Conservation (phyloP, 768 basidiomycete species). For the Lentinula boryana region DNA sequence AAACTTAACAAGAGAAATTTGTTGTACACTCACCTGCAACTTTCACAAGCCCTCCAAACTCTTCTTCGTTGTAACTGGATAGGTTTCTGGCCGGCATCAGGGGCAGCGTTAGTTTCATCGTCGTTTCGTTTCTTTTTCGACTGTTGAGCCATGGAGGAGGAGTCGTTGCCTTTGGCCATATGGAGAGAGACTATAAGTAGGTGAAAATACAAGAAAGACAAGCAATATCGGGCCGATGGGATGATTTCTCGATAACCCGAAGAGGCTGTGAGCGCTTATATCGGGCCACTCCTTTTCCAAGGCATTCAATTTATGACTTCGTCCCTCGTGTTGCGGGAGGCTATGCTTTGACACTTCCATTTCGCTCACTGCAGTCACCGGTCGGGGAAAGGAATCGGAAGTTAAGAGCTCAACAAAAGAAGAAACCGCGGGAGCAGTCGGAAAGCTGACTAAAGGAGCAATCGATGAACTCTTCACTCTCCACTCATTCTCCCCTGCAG, state of each 20-base stretch:
- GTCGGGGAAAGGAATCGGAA: background rate
- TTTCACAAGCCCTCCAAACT: conserved; percentile 89
- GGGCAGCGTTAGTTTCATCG: conserved; percentile 46
- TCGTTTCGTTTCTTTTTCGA: conserved; percentile 73
- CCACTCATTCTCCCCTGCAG: background rate
- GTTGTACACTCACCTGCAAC: conserved; percentile 59
- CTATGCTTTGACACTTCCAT: background rate
- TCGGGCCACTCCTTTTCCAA: background rate
- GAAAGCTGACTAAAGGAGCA: background rate
- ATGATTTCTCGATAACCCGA: background rate
- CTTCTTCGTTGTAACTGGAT: conserved; percentile 72
- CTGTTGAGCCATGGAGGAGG: conserved; percentile 43
- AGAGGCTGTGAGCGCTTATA: background rate
- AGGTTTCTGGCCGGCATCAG: conserved; percentile 61
- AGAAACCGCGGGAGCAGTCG: background rate
- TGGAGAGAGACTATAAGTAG: conserved; percentile 9
- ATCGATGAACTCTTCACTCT: background rate
- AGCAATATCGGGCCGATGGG: background rate
- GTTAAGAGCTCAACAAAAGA: background rate
- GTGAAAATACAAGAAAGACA: conserved; percentile 1
- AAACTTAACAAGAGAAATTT: conserved; percentile 12
- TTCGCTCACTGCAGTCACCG: background rate
- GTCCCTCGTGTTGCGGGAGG: background rate
- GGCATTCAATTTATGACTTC: background rate
- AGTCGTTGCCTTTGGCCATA: conserved; percentile 49